Conservation (phyloP, 345 rosid genomes). For the Cardiospermum halicacabum region DNA sequence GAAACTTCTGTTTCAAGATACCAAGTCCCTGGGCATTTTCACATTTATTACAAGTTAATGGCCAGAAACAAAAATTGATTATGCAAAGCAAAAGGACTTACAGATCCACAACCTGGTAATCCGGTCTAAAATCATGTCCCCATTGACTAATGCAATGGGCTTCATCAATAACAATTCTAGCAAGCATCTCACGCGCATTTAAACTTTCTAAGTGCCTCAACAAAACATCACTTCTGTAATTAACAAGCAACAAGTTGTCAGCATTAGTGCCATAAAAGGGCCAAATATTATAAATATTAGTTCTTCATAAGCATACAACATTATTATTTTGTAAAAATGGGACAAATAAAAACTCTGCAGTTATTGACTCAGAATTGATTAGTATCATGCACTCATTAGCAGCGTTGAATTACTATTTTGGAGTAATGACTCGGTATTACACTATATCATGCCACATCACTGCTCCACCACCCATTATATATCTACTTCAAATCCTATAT, state of each 20-base stretch:
- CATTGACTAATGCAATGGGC: conserved; percentile 99
- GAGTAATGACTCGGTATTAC: no score
- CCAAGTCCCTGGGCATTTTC: conserved; percentile 76
- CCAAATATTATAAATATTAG: conserved; percentile 4
- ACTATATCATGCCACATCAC: no score
- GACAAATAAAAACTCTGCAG: neutral
- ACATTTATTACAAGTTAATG: conserved; percentile 17
- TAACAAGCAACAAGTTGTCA: conserved; percentile 19
- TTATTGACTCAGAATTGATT: no score
- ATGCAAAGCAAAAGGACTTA: conserved; percentile 11
- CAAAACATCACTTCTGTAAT: conserved; percentile 85
- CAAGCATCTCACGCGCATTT: conserved; percentile 71
- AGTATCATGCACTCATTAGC: no score
- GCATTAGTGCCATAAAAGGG: conserved; percentile 7
- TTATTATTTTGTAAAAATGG: neutral
- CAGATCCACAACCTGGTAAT: conserved; percentile 77
- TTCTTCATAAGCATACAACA: neutral
- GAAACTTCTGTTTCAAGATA: conserved; percentile 87
- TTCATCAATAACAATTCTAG: conserved; percentile 98
- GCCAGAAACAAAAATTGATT: conserved; percentile 5
- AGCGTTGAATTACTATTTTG: no score
- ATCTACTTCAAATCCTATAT: no score
- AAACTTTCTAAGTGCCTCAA: conserved; percentile 76
- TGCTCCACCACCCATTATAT: no score
- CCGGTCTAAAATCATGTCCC: conserved; percentile 99